Conservation (phyloP, 2,329 filamentous ascomycete species). For the Periconia digitata region DNA sequence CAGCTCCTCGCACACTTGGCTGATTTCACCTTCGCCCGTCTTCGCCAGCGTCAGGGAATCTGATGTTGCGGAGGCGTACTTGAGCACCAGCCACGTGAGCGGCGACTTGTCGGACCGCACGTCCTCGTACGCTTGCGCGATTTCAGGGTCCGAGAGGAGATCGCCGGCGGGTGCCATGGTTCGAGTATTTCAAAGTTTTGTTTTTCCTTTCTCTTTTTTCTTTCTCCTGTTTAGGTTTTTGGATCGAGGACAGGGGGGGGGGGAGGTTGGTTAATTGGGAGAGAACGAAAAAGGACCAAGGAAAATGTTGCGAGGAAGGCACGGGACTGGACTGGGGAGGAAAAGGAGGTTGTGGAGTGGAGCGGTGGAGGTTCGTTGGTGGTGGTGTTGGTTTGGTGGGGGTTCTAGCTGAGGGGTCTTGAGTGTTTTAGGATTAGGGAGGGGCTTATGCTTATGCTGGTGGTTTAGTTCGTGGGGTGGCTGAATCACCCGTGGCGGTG, state of each 20-base stretch:
- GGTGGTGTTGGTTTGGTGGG: not conserved
- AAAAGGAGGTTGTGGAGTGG: not conserved
- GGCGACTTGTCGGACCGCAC: slow-evolving; percentile 67
- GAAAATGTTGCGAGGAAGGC: not conserved
- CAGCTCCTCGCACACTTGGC: slow-evolving; percentile 59
- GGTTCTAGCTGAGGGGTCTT: not conserved
- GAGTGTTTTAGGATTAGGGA: not conserved
- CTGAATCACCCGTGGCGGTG: not conserved
- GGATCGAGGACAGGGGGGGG: too few species aligned
- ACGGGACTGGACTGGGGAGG: too few species aligned
- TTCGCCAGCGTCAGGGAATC: slow-evolving; percentile 59
- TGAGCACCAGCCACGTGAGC: slow-evolving; percentile 69
- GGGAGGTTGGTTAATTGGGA: not conserved
- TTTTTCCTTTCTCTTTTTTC: too few species aligned
- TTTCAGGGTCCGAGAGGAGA: slow-evolving; percentile 52
- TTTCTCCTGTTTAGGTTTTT: too few species aligned
- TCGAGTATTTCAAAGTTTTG: not conserved
- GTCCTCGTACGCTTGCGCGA: slow-evolving; percentile 65
- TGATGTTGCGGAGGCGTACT: slow-evolving; percentile 58
- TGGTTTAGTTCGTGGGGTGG: too few species aligned
- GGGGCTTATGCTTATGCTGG: not conserved
- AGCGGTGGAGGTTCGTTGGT: not conserved
- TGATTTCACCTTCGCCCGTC: slow-evolving; percentile 63
- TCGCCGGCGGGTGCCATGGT: slow-evolving; percentile 32
- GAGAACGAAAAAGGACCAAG: not conserved